Evolutionary conservation across 2,329 filamentous ascomycete species (phyloP), one percentile per base, ranked within the genome.

Genomic region (Colletotrichum cereale): DNA sequence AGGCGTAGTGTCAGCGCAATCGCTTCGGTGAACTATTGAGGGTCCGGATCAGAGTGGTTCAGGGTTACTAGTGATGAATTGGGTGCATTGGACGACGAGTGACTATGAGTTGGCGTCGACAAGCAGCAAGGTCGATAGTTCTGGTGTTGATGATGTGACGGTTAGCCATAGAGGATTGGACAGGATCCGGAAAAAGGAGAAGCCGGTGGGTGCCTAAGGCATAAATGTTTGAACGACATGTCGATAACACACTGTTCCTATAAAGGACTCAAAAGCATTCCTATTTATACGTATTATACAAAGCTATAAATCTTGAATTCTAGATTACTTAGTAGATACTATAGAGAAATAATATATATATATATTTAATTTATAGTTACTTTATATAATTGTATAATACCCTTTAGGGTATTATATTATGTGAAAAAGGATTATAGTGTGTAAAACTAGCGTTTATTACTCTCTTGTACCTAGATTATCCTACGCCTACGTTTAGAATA

Each of bases 1-100:
- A 3, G 24, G 73, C 38, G 14, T 65, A 53, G 34, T 50, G 12
- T 63, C n/a, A 12, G 31, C 21, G 21, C 14, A 21, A 42, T 57
- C 34, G 16, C 5, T 10, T 47, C 16, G 5, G 6, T 7, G 10
- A 10, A 11, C 5, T 2, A 3, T 8, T 21, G 3, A 21, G 5
- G 5, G n/a, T 48, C 2, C 1, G 29, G 2, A 16, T n/a, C 3
- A 31, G 8, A 2, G 10, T n/a, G 8, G 24, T 5, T 6, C 16
- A 34, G 31, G 34, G 3, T 29, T 38, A 47, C n/a, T n/a, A 2
- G 26, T 26, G 24, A 34, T 16, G 36, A 26, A 34, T 12, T 40
- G 16, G 14, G 24, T 6, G 31, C n/a, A 62, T 38, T 16, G 38
- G 11, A 50, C 8, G 8, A 14, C 12, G 10, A 16, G 42, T 24